Evolutionary conservation across 495 filamentous ascomycete genomes (phyloP), one percentile per base, ranked within the genome.

Genomic region (Hyaloscypha finlandica): DNA sequence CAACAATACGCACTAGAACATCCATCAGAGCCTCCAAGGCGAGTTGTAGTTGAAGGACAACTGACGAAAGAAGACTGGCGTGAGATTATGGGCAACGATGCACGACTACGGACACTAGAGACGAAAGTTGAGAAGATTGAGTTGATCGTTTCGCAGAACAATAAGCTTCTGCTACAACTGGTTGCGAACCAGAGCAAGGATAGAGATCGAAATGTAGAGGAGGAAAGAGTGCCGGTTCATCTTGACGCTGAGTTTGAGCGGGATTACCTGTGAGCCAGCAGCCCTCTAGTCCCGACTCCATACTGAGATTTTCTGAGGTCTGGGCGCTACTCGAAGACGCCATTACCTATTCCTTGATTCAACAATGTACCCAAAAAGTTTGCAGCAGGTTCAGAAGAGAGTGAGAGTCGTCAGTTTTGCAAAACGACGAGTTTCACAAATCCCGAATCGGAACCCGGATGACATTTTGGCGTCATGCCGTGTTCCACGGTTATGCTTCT

Each of bases 221-320:
- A 73, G 53, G 71, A 73, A 25, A 63, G 71, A 51, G 71, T 73
- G 16, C 71, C 71, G 8, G 71, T 73, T 56, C 71, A 73, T 70
- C 71, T 73, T 19, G 71, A 73, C 39, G 68, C 71, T 42, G 71
- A 73, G 66, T 73, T 73, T 71, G 71, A 73, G 68, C 59, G 71
- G 19, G 71, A 73, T 70, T 73, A 73, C 54, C 56, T 73, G 71
- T 73, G 68, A 73, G 68, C 60, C 51, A 51, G 16, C 29, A 25
- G 59, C 39, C 54, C 55, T 64, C 33, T 33, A 66, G n/a, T 57
- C 53, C 55, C 19, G 16, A 25, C 45, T 31, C 56, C 42, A 52
- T 30, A 61, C 61, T 67, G 59, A 70, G 39, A 51, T 59, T 53
- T 52, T 45, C 61, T 64, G 59, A 71, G 70, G 70, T 68, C 70